phyloP scores from a whole-genome alignment of 2,329 filamentous ascomycete genomes.

The Penicillium thymicola region DNA sequence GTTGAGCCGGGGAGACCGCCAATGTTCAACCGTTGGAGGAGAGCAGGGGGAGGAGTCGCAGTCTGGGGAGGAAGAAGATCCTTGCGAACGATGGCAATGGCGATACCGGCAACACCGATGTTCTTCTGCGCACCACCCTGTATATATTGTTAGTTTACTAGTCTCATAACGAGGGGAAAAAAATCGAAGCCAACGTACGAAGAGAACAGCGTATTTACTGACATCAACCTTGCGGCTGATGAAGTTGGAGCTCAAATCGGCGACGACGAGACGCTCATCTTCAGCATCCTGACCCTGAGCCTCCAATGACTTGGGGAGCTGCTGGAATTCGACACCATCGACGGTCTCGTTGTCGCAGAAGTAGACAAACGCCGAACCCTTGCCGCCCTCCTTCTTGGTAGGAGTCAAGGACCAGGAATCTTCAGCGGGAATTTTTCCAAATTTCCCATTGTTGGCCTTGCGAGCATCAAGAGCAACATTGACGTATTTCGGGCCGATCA shows the following conservation, averaged over 20 bases:
- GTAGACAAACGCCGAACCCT: constrained; percentile 68
- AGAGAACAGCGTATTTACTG: constrained; percentile 76
- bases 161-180: neutral
- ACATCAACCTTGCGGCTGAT: constrained; percentile 75
- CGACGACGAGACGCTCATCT: constrained; percentile 72
- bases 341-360: constrained; percentile 80
- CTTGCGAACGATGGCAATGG: constrained; percentile 81
- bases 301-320: constrained; percentile 64
- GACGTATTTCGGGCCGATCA: constrained; percentile 71
- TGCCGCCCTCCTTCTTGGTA: constrained; percentile 55
- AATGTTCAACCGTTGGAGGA: constrained; percentile 72
- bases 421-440: constrained; percentile 76
- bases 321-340: constrained; percentile 85
- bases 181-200: constrained; percentile 53
- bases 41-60: constrained; percentile 62
- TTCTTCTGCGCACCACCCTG: constrained; percentile 86
- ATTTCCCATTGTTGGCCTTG: constrained; percentile 70
- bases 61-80: constrained; percentile 67
- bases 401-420: constrained; percentile 68
- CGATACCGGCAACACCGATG: constrained; percentile 79
- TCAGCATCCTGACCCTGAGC: constrained; percentile 54
- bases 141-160: constrained; percentile 12
- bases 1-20: constrained; percentile 63
- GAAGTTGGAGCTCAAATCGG: constrained; percentile 94
- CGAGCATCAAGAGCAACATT: constrained; percentile 71